Conservation (phyloP, 2,329 filamentous ascomycete species). For the Sphaerulina populicola region DNA sequence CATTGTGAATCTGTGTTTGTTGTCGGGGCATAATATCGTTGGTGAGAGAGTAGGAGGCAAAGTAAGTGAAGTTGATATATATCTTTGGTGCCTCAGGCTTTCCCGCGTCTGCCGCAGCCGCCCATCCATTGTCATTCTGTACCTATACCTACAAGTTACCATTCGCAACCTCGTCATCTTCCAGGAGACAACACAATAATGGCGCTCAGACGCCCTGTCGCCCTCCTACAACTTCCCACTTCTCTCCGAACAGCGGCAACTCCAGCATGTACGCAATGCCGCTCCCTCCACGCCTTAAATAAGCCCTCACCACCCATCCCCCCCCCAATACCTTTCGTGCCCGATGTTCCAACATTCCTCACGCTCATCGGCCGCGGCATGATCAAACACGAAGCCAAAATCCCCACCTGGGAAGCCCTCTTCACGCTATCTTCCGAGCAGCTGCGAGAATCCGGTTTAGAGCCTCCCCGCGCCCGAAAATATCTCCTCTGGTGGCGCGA, state of each 20-base stretch:
- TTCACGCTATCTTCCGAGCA: conserved; percentile 73
- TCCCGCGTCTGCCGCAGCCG: conserved; percentile 13
- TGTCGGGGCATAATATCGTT: neutral
- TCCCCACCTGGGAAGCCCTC: conserved; percentile 81
- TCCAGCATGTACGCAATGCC: conserved; percentile 19
- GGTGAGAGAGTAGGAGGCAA: neutral
- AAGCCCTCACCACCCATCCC: conserved; percentile 43
- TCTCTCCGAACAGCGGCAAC: conserved; percentile 11
- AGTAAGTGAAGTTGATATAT: neutral
- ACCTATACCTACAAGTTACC: conserved; percentile 9
- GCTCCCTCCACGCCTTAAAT: conserved; percentile 18
- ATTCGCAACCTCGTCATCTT: conserved; percentile 11
- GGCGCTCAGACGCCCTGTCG: conserved; percentile 25
- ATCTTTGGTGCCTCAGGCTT: neutral
- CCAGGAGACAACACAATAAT: conserved; percentile 14
- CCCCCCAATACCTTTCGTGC: conserved; percentile 72
- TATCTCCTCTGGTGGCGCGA: conserved; percentile 87
- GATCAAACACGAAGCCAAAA: conserved; percentile 72
- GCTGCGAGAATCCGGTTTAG: conserved; percentile 74
- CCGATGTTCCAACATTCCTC: conserved; percentile 77
- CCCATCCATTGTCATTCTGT: conserved; percentile 9
- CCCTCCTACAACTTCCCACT: conserved; percentile 22
- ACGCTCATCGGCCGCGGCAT: conserved; percentile 83
- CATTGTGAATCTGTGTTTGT: conserved; percentile 4
- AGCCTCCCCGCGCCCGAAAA: conserved; percentile 69